Conservation (phyloP, 225 moss, liverwort and hornwort species). For the Bryoerythrophyllum caledonicum region DNA sequence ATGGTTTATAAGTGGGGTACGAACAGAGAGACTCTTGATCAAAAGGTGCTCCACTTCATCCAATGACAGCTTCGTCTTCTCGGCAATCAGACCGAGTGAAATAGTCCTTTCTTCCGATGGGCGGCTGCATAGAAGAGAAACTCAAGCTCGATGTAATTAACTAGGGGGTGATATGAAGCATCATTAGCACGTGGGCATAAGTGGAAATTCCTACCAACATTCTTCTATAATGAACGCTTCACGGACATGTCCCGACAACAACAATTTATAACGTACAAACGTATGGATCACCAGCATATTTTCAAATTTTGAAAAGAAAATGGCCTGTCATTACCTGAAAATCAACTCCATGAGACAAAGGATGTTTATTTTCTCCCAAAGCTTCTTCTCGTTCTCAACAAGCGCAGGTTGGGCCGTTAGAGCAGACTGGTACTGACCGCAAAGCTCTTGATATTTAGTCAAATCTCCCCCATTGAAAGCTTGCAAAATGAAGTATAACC, state of each 20-base stretch:
- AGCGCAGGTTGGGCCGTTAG: constrained; percentile 98
- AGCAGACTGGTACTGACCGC: constrained; percentile 76
- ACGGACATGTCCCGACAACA: background rate
- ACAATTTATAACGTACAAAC: background rate
- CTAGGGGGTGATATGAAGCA: background rate
- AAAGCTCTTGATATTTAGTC: constrained; percentile 87
- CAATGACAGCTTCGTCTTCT: constrained; percentile 80
- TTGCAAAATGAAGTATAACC: constrained; percentile 94
- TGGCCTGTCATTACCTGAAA: constrained; percentile 63
- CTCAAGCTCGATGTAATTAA: background rate
- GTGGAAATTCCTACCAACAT: background rate
- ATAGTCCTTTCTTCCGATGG: constrained; percentile 99
- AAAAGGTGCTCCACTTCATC: constrained; percentile 96
- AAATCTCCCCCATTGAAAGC: constrained; percentile 98
- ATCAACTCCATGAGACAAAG: constrained; percentile 97
- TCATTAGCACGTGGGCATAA: constrained; percentile 4
- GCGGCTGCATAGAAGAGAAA: constrained; percentile 54
- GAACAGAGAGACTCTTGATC: constrained; percentile 97
- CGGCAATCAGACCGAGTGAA: constrained; percentile 81
- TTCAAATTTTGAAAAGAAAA: background rate
- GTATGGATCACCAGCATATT: background rate
- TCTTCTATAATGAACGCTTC: background rate
- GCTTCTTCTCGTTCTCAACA: constrained; percentile 90
- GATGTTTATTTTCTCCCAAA: constrained; percentile 99
- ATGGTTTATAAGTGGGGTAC: constrained; percentile 11